These are phyloP conservation scores for Pisolithus albus DNA, from an alignment of 768 basidiomycete species.

Conservation along the genomic window DNA sequence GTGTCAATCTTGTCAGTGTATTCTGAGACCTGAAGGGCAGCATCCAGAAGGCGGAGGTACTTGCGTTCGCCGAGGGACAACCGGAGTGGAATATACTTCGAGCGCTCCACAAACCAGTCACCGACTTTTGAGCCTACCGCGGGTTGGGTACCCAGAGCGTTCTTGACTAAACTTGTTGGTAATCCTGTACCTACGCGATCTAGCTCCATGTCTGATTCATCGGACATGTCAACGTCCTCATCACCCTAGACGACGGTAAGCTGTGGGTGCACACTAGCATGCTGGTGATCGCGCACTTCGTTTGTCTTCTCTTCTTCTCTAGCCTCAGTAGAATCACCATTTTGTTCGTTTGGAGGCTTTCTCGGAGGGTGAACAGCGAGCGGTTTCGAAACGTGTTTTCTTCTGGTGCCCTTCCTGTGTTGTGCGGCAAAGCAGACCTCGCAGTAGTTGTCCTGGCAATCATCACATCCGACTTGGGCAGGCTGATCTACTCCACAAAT, in stretches of 20 bases:
- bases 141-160: constrained; percentile 51
- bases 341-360: constrained; percentile 8
- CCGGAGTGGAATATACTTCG: constrained; percentile 76
- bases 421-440: constrained; percentile 84
- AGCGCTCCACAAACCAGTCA: constrained; percentile 80
- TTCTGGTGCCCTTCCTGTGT: constrained; percentile 76
- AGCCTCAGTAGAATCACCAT: constrained; percentile 7
- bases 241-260: constrained; percentile 18
- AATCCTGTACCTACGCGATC: constrained; percentile 31
- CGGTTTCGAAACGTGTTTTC: constrained; percentile 50
- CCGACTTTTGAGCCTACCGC: constrained; percentile 55
- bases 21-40: constrained; percentile 77
- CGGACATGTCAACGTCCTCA: constrained; percentile 30
- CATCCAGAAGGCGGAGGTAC: constrained; percentile 77
- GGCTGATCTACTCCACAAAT: constrained; percentile 61
- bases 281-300: constrained; percentile 13
- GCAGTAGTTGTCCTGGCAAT: constrained; percentile 68
- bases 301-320: constrained; percentile 4
- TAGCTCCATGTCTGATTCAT: constrained; percentile 30
- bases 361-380: constrained; percentile 23
- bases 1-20: constrained; percentile 91
- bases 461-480: constrained; percentile 64
- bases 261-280: not conserved
- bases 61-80: constrained; percentile 73
- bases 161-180: constrained; percentile 15